phyloP scores from a whole-genome alignment of 2,329 filamentous ascomycete species.

The Cladophialophora yegresii region DNA sequence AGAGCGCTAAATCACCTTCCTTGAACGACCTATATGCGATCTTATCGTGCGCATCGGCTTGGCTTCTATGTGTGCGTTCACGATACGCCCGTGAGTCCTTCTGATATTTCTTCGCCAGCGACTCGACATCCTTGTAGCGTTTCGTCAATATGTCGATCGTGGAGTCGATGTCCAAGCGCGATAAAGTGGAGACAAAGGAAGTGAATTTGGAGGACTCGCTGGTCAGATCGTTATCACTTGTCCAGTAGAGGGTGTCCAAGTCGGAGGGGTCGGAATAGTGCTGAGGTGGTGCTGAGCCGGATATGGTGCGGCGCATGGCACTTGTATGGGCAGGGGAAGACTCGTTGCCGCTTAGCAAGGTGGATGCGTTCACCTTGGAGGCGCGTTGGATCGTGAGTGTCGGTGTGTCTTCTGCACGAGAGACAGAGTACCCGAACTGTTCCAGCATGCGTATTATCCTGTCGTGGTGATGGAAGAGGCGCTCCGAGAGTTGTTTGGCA shows the following conservation, averaged over 20 bases:
- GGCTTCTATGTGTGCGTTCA: constrained; percentile 77
- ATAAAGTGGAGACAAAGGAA: constrained; percentile 70
- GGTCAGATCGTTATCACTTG: constrained; percentile 65
- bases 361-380: constrained; percentile 57
- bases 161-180: constrained; percentile 77
- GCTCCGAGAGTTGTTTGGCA: constrained; percentile 80
- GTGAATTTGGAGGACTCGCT: constrained; percentile 73
- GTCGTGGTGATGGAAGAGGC: constrained; percentile 80
- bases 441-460: constrained; percentile 81
- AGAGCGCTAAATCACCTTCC: constrained; percentile 90
- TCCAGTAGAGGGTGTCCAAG: constrained; percentile 78
- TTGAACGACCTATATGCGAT: constrained; percentile 96
- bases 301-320: constrained; percentile 49
- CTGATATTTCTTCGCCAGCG: constrained; percentile 89
- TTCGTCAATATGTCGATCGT: constrained; percentile 85
- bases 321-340: constrained; percentile 14
- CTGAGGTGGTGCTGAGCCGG: constrained; percentile 56
- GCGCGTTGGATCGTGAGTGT: constrained; percentile 74
- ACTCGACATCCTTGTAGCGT: constrained; percentile 88
- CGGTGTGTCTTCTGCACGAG: constrained; percentile 63
- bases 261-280: constrained; percentile 64
- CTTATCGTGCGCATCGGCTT: constrained; percentile 89
- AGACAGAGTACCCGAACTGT: constrained; percentile 79
- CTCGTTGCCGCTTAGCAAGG: constrained; percentile 44
- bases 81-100: constrained; percentile 84